A percentile compares a stretch with the other conserved stretches of the same genome.
Evolutionary conservation across 192 early-diverging fungal genomes (phyloP).

Genomic region (Coemansia sp.): DNA sequence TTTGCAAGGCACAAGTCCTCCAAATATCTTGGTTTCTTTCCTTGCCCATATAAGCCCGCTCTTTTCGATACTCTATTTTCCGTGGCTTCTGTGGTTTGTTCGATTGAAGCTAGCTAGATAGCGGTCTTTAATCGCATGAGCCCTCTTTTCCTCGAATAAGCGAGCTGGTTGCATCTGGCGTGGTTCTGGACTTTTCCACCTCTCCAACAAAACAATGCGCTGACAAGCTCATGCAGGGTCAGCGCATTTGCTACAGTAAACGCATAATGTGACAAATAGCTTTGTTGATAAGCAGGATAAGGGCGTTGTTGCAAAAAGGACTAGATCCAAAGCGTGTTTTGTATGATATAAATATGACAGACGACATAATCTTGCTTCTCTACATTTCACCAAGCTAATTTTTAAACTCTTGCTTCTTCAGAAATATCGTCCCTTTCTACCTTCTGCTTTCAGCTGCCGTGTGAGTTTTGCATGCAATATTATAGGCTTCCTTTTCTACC

Average conservation of each 20-base stretch:
- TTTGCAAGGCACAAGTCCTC: no score
- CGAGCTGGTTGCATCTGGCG: background rate
- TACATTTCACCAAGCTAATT: background rate
- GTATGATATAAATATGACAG: background rate
- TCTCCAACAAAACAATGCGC: background rate
- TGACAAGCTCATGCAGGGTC: background rate
- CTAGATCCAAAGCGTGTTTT: background rate
- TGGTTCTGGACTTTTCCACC: background rate
- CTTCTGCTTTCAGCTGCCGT: background rate
- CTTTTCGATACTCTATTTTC: no score
- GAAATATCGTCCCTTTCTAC: background rate
- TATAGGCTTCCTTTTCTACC: slow-evolving; percentile 1
- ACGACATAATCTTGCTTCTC: background rate
- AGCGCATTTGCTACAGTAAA: background rate
- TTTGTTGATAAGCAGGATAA: background rate
- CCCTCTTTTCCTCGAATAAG: background rate
- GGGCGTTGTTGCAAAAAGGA: background rate
- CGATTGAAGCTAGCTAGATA: no score
- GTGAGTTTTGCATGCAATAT: slow-evolving; percentile 1
- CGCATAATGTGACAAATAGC: background rate
- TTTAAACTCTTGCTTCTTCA: background rate
- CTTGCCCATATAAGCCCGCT: no score
- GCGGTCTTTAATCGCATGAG: no score
- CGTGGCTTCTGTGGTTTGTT: no score
- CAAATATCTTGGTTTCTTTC: no score